Evolutionary conservation across 2,329 filamentous ascomycete species (phyloP), one percentile per base, ranked within the genome.

Genomic region (Fusarium mangiferae): DNA sequence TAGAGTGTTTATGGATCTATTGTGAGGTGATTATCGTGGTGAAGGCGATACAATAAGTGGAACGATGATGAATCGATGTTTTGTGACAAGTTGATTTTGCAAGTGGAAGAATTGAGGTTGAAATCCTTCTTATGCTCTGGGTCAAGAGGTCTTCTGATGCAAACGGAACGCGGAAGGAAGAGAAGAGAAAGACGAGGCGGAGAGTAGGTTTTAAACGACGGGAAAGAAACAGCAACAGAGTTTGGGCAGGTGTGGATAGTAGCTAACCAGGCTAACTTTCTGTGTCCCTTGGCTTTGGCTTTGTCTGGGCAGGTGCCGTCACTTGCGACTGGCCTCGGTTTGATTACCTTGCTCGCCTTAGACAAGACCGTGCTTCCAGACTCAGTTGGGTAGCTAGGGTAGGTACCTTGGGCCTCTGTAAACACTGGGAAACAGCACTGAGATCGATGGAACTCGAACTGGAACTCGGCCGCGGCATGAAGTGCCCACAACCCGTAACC

Each of bases 301-400:
- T 74, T 73, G 68, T 62, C 63, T 75, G 72, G 74, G 72, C 69
- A 71, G 70, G 73, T 74, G 68, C 56, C 35, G 48, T 64, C 56
- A 75, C 67, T 58, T 33, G 55, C 41, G 55, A 58, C 55, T 71
- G 74, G 65, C 75, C 76, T 78, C 73, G 76, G 75, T 78, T 78
- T 78, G 71, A 78, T 78, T 76, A 75, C 54, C 68, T 65, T 71
- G 70, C 61, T 59, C 56, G 66, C 62, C 45, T 62, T 45, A 52
- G 61, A 68, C 65, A 73, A 62, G 48, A 59, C 66, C 65, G 65
- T 67, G 73, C 73, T 72, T 68, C 74, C 58, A 76, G 62, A 49
- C 62, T 59, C 52, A 20, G 14, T 59, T 38, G 22, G 44, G 33
- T 51, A 33, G 46, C 26, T 49, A 49, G 22, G 44, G 33, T 51